Evolutionary conservation across 1,139 yeast genomes (phyloP).

Genomic region (Magnusiomyces ingens): DNA sequence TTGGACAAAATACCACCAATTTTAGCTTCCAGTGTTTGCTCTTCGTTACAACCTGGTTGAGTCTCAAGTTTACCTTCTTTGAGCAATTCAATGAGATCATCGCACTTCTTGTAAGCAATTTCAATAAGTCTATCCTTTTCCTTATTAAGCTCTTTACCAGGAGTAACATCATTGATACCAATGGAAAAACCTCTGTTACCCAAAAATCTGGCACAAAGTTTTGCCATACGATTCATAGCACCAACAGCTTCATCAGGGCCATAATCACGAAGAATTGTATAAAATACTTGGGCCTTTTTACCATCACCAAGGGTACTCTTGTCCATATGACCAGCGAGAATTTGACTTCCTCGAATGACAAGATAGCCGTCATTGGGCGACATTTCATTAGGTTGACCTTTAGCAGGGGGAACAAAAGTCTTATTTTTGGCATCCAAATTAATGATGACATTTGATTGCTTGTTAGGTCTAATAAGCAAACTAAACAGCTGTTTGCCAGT

Average conservation of each 20-base stretch:
- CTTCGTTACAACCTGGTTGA: conserved; percentile 98
- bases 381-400: conserved; percentile 78
- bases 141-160: conserved; percentile 67
- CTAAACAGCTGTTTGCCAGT: conserved; percentile 96
- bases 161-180: conserved; percentile 97
- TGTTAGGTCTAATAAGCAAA: conserved; percentile 77
- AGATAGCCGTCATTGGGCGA: conserved; percentile 96
- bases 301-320: conserved; percentile 96
- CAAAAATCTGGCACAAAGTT: conserved; percentile 86
- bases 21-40: conserved; percentile 94
- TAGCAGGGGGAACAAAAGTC: conserved; percentile 70
- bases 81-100: conserved; percentile 73
- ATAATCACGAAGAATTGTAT: conserved; percentile 87
- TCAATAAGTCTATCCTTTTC: conserved; percentile 89
- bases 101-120: conserved; percentile 85
- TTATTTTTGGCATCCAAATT: conserved; percentile 93
- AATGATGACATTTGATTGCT: conserved; percentile 66
- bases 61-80: conserved; percentile 89
- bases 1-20: conserved; percentile 93
- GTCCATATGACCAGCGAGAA: conserved; percentile 94
- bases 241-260: conserved; percentile 93
- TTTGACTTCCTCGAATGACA: conserved; percentile 80
- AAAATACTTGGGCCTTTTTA: conserved; percentile 93
- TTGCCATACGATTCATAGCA: conserved; percentile 99
- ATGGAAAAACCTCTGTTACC: conserved; percentile 96